These are phyloP conservation scores for Scleromitrula shiraiana DNA, from an alignment of 2,329 filamentous ascomycete species.

Conservation along the genomic window DNA sequence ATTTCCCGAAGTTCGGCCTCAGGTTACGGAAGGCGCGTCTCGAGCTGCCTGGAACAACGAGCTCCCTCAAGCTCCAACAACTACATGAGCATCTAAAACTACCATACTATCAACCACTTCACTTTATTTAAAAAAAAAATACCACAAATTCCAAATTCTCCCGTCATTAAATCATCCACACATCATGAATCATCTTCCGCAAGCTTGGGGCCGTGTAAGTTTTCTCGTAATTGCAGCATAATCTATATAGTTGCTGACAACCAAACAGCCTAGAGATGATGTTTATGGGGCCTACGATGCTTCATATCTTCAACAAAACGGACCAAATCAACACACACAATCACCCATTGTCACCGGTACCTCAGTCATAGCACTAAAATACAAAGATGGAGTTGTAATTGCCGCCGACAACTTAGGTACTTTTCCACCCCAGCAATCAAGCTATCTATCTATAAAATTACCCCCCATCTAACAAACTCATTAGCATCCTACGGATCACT, in stretches of 20 bases:
- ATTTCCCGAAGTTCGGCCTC: constrained; percentile 4
- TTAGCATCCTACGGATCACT: constrained; percentile 93
- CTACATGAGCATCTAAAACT: constrained; percentile 8
- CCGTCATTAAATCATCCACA: neutral
- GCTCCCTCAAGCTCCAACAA: constrained; percentile 10
- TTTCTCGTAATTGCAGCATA: neutral
- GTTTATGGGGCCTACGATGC: constrained; percentile 90
- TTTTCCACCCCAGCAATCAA: neutral
- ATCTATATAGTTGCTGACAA: constrained; percentile 30
- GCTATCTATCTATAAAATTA: no score
- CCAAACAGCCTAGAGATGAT: constrained; percentile 80
- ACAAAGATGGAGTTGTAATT: constrained; percentile 91
- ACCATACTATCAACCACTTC: no score
- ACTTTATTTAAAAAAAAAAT: no score
- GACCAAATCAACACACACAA: constrained; percentile 80
- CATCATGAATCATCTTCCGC: constrained; percentile 63
- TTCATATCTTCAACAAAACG: constrained; percentile 67
- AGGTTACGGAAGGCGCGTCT: constrained; percentile 8
- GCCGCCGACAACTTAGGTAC: constrained; percentile 92
- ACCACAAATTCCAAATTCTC: neutral
- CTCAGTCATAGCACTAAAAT: constrained; percentile 91
- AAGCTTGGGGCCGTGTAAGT: constrained; percentile 65
- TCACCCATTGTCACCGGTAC: constrained; percentile 92
- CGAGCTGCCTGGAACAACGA: constrained; percentile 11
- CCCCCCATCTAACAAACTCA: no score